phyloP scores from a whole-genome alignment of 306 rosid species.

The Corylus americana region DNA sequence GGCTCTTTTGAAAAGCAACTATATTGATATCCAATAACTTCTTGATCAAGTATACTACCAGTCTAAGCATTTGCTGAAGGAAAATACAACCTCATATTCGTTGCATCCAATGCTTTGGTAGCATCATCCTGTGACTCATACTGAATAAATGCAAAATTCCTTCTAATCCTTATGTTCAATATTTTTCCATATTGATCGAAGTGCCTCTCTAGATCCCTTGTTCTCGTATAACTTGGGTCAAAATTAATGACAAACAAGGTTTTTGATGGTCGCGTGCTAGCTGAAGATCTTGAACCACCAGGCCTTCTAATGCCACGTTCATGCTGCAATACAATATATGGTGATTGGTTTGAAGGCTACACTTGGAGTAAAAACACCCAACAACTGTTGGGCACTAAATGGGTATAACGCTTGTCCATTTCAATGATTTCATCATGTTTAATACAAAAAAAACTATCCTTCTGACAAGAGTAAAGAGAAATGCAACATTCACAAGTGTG shows the following conservation, averaged over 20 bases:
- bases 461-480: conserved; percentile 11
- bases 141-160: conserved; percentile 82
- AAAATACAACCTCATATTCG: conserved; percentile 64
- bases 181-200: conserved; percentile 76
- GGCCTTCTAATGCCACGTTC: conserved; percentile 72
- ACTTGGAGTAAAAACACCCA: conserved; percentile 17
- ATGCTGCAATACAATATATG: conserved; percentile 54
- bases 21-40: background rate
- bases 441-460: background rate
- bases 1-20: background rate
- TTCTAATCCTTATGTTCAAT: conserved; percentile 72
- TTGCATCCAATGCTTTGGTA: conserved; percentile 70
- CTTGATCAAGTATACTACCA: background rate
- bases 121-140: conserved; percentile 82
- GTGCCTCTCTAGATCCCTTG: conserved; percentile 85
- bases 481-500: conserved; percentile 19
- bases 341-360: conserved; percentile 11
- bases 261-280: conserved; percentile 61
- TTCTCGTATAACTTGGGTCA: conserved; percentile 78
- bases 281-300: conserved; percentile 64
- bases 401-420: conserved; percentile 2
- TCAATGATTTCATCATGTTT: background rate
- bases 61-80: conserved; percentile 10
- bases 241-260: conserved; percentile 80
- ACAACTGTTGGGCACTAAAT: conserved; percentile 4